A percentile compares a stretch with the other conserved stretches of the same genome.
Conservation (phyloP, 2,329 filamentous ascomycete genomes). For the Ceratocystis albifundus region DNA sequence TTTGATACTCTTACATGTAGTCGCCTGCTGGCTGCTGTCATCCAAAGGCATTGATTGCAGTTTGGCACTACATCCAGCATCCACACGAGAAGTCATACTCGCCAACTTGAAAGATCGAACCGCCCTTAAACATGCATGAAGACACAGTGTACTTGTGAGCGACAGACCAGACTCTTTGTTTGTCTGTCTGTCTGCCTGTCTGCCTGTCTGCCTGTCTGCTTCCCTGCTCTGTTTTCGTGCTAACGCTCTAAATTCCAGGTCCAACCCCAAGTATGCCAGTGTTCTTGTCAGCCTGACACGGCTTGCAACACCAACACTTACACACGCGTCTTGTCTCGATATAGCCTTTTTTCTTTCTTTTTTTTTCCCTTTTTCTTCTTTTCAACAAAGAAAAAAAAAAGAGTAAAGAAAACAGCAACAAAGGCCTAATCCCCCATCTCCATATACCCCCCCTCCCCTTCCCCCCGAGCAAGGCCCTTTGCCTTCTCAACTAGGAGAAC, state of each 20-base stretch:
- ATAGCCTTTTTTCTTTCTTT: not conserved
- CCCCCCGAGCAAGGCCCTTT: not conserved
- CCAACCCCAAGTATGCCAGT: no score
- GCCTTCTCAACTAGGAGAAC: not conserved
- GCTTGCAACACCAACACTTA: not conserved
- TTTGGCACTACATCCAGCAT: not conserved
- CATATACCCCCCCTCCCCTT: not conserved
- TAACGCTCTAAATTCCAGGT: no score
- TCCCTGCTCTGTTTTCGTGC: no score
- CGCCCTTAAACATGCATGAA: not conserved
- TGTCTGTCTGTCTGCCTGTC: no score
- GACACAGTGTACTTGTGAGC: not conserved
- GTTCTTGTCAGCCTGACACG: constrained; percentile 6
- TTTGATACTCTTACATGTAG: not conserved
- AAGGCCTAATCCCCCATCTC: not conserved
- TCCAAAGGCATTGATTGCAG: not conserved
- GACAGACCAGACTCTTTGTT: not conserved
- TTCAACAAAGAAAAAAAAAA: no score
- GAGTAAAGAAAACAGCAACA: not conserved
- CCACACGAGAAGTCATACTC: not conserved
- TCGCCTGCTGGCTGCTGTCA: not conserved
- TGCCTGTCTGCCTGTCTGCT: no score
- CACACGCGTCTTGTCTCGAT: not conserved
- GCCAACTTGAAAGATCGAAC: not conserved
- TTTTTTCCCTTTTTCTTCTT: no score